These are phyloP conservation scores for Xylaria venustula DNA, from an alignment of 495 filamentous ascomycete species.

Conservation along the genomic window DNA sequence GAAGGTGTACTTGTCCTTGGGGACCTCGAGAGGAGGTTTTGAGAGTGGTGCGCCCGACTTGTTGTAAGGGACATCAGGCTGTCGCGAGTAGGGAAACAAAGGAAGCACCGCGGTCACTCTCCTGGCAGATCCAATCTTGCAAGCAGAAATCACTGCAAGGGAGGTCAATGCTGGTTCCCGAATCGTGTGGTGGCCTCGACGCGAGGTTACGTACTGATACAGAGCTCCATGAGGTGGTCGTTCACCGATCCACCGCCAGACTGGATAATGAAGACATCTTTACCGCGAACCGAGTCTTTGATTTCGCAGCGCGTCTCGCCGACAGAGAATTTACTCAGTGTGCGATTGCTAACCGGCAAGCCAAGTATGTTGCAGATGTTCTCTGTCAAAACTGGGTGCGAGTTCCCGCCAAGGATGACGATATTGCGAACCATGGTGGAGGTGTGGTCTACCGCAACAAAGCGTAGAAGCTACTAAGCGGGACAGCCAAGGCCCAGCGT, in stretches of 20 bases:
- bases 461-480: background rate
- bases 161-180: background rate
- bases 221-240: constrained; percentile 90
- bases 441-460: background rate
- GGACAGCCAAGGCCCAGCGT: constrained; percentile 3
- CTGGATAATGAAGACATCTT: constrained; percentile 98
- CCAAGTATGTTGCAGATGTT: constrained; percentile 84
- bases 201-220: constrained; percentile 61
- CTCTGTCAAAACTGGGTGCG: constrained; percentile 83
- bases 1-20: constrained; percentile 76
- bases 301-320: constrained; percentile 96
- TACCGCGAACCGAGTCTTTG: constrained; percentile 89
- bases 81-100: constrained; percentile 92
- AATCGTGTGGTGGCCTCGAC: background rate
- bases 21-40: constrained; percentile 57
- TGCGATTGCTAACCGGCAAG: constrained; percentile 75
- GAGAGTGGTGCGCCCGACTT: constrained; percentile 86
- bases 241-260: constrained; percentile 88
- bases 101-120: constrained; percentile 91
- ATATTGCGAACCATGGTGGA: constrained; percentile 88
- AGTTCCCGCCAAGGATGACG: constrained; percentile 88
- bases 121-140: constrained; percentile 92
- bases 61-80: constrained; percentile 94
- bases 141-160: constrained; percentile 72
- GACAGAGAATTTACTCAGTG: constrained; percentile 87